These are phyloP conservation scores for Tetraselmis chui DNA, from an alignment of 139 green algal genomes.

Conservation along the genomic window DNA sequence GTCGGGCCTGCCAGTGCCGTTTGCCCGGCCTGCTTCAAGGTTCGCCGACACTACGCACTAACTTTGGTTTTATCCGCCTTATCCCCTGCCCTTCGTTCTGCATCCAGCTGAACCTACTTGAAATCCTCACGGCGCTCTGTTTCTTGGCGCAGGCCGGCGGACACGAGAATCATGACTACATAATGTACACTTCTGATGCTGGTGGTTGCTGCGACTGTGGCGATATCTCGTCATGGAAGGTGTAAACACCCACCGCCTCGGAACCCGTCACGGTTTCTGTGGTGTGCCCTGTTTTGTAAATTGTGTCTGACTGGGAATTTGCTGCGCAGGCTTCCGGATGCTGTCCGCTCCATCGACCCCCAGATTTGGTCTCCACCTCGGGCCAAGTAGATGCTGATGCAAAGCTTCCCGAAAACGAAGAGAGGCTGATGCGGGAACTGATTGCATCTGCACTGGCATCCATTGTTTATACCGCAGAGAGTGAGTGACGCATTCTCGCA, in stretches of 20 bases:
- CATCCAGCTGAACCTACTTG: too few species aligned
- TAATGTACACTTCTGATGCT: constrained; percentile 40
- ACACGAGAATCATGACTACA: constrained; percentile 57
- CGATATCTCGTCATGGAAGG: constrained; percentile 45
- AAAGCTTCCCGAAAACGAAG: neutral
- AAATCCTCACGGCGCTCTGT: too few species aligned
- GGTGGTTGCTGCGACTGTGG: constrained; percentile 73
- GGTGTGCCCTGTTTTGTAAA: too few species aligned
- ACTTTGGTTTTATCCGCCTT: too few species aligned
- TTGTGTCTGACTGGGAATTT: too few species aligned
- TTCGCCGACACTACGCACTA: too few species aligned
- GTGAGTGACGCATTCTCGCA: neutral
- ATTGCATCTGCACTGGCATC: neutral
- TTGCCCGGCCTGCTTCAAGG: neutral
- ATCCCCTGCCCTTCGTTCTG: too few species aligned
- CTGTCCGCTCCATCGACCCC: constrained; percentile 5
- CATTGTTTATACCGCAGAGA: neutral
- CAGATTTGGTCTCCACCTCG: too few species aligned
- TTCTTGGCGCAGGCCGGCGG: constrained; percentile 34
- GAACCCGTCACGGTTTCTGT: too few species aligned
- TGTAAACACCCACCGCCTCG: neutral
- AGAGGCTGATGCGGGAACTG: neutral
- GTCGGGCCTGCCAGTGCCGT: neutral
- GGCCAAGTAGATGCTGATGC: neutral
- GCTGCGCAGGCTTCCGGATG: constrained; percentile 5